Conservation (phyloP, 371 early-diverging fungal genomes). For the Mortierella sp. region DNA sequence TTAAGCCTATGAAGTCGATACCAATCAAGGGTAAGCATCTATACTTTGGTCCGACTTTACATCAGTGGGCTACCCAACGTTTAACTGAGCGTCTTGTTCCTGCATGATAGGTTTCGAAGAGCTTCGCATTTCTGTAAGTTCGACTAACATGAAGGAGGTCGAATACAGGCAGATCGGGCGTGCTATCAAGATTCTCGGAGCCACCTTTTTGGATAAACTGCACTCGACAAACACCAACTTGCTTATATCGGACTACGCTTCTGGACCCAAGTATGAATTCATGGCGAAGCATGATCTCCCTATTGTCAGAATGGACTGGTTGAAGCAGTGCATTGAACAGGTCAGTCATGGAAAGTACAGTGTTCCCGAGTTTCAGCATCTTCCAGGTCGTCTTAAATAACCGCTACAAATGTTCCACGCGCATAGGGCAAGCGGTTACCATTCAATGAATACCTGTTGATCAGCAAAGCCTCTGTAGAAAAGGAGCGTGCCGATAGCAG, state of each 20-base stretch:
- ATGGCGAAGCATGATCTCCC: conserved; percentile 21
- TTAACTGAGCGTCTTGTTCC: too few species aligned
- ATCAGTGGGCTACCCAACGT: too few species aligned
- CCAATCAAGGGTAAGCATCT: conserved; percentile 26
- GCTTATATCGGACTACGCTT: conserved; percentile 25
- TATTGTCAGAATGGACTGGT: conserved; percentile 34
- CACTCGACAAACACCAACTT: conserved; percentile 20
- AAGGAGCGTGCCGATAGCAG: neutral
- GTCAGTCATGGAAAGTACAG: conserved; percentile 8
- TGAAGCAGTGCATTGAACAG: conserved; percentile 24
- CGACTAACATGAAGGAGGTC: conserved; percentile 16
- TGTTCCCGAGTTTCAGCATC: neutral
- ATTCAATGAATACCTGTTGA: conserved; percentile 10
- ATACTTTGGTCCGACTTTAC: too few species aligned
- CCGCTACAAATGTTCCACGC: too few species aligned
- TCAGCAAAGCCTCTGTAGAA: neutral
- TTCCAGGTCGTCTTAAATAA: neutral
- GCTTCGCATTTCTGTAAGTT: conserved; percentile 17
- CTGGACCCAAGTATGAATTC: conserved; percentile 27
- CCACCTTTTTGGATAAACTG: conserved; percentile 16
- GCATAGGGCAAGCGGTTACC: conserved; percentile 19
- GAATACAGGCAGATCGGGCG: conserved; percentile 25
- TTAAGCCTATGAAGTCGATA: conserved; percentile 19
- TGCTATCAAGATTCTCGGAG: conserved; percentile 30
- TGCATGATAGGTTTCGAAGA: conserved; percentile 21